These are phyloP conservation scores for Alternaria triticimaculans DNA, from an alignment of 2,329 filamentous ascomycete species.

Conservation along the genomic window DNA sequence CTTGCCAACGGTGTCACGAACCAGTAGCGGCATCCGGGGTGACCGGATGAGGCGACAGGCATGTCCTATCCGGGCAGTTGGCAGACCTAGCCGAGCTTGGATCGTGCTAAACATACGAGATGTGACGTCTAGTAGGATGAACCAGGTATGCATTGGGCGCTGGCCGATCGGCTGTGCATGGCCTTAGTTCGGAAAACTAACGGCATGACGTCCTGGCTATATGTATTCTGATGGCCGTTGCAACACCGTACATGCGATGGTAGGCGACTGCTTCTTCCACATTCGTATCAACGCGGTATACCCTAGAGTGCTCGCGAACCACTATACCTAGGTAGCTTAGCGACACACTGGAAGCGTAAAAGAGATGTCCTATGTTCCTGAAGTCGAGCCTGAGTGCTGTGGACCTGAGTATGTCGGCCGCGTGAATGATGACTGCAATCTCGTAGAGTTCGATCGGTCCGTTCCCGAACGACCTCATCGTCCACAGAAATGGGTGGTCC, in stretches of 20 bases:
- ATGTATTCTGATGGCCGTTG: neutral
- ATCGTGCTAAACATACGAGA: conserved; percentile 4
- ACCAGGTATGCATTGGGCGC: neutral
- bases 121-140: conserved; percentile 5
- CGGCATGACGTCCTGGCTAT: neutral
- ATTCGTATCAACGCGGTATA: neutral
- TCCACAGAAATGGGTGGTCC: neutral
- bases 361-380: neutral
- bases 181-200: neutral
- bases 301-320: neutral
- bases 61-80: neutral
- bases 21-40: neutral
- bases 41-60: neutral
- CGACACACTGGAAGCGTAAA: neutral
- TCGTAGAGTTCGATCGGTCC: neutral
- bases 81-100: neutral
- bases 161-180: neutral
- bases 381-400: neutral
- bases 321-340: no score
- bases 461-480: neutral
- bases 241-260: neutral
- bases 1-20: neutral
- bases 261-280: neutral
- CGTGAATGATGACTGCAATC: neutral
- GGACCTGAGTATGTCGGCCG: neutral